Base-by-base conservation (phyloP, 495 filamentous ascomycete genomes). In the Penicillium simplicissimum region DNA sequence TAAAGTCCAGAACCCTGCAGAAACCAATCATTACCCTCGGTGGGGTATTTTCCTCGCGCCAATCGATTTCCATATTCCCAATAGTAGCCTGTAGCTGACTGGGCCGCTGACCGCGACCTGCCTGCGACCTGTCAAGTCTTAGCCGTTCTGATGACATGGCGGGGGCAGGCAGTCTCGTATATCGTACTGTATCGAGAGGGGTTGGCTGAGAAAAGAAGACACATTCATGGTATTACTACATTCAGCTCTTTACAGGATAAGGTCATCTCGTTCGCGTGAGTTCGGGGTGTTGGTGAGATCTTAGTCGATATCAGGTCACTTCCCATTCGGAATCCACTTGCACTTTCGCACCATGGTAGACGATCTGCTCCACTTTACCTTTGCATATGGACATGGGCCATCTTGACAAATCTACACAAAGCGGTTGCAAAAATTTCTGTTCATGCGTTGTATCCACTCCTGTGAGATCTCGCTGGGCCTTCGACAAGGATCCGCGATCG, bases 61-160 rank as follows among this genome's bases (percentile, higher is more conserved):
- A 58, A 64, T 57, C 57, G 42, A 45, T 45, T 45, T 21, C n/a
- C 14, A 21, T 59, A 60, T 62, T 68, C 40, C 58, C 62, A 68
- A 66, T 71, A 66, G 60, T 66, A 13, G 36, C 57, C 45, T 52
- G 52, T 64, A 56, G 33, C 59, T 52, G 52, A 54, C 53, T 59
- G 55, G 64, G 53, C 58, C 51, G 61, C 52, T 31, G 51, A 53
- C 28, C 2, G 51, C 15, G 59, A 57, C 52, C 68, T 61, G 53
- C 59, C 54, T 59, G 19, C 48, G 63, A 71, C 67, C 59, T 71
- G 67, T 71, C 67, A 69, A 57, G 61, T 71, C 60, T 65, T 59
- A 66, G 52, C 51, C 55, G 53, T 65, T 48, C 19, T 45, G 25
- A 42, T 45, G 60, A 56, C 57, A 62, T 31, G 42, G 58, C 55